phyloP scores from a whole-genome alignment of 1,284 basidiomycete genomes.

The Cronartium quercuum region DNA sequence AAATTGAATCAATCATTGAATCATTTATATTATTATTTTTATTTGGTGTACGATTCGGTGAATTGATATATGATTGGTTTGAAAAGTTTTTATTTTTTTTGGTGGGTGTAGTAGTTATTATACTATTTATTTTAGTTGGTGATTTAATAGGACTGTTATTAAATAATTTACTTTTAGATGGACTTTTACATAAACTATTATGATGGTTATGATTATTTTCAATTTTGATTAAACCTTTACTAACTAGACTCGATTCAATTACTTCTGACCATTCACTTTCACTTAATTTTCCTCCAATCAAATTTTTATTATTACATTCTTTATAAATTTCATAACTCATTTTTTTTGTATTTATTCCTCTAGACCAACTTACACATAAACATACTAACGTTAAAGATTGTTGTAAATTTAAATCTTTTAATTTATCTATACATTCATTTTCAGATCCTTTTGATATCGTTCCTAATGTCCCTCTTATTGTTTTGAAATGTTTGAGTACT shows the following conservation, averaged over 20 bases:
- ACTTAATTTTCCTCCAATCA: slow-evolving; percentile 19
- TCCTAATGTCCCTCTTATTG: no score
- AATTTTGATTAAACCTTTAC: slow-evolving; percentile 13
- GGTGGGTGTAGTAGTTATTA: not conserved
- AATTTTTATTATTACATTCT: no score
- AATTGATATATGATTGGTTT: no score
- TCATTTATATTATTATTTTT: not conserved
- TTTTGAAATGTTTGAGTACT: slow-evolving; percentile 28
- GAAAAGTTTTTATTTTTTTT: not conserved
- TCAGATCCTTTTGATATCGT: slow-evolving; percentile 8
- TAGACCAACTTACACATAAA: slow-evolving; percentile 34
- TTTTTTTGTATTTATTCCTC: no score
- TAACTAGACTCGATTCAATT: slow-evolving; percentile 26
- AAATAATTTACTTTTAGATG: not conserved
- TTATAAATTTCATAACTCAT: no score
- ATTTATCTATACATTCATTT: slow-evolving; percentile 13
- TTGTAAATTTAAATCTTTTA: slow-evolving; percentile 35
- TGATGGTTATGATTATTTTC: no score
- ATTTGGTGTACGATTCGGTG: no score
- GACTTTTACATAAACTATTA: no score
- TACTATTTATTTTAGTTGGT: not conserved
- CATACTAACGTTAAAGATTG: slow-evolving; percentile 32
- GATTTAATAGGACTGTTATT: not conserved
- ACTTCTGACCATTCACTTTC: slow-evolving; percentile 37
- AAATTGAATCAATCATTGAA: not conserved